phyloP scores from a whole-genome alignment of 2,329 filamentous ascomycete genomes.

The Monosporascus cannonballus region DNA sequence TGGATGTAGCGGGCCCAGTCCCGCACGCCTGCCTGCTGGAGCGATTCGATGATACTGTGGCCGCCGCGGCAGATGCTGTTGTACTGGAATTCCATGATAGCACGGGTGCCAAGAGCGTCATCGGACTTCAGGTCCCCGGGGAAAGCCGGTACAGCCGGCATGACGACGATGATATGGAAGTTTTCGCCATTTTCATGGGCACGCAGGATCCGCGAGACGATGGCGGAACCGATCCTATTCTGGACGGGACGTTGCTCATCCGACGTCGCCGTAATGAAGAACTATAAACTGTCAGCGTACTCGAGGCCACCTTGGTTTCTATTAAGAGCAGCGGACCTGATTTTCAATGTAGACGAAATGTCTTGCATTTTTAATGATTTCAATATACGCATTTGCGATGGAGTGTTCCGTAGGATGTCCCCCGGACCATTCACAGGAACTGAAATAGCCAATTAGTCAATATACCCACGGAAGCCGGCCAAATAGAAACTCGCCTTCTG shows the following conservation, averaged over 20 bases:
- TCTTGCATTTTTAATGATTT: constrained; percentile 60
- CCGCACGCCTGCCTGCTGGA: constrained; percentile 57
- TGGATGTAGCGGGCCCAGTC: constrained; percentile 68
- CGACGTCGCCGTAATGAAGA: constrained; percentile 79
- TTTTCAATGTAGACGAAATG: constrained; percentile 80
- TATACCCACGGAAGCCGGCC: neutral
- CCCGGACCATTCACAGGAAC: constrained; percentile 45
- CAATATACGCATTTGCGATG: constrained; percentile 78
- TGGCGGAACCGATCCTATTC: constrained; percentile 73
- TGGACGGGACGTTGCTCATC: constrained; percentile 64
- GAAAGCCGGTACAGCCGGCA: constrained; percentile 76
- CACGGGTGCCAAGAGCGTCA: constrained; percentile 67
- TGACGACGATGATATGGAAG: constrained; percentile 71
- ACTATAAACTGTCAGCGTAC: constrained; percentile 37
- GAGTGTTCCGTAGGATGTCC: constrained; percentile 60
- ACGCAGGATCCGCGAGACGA: constrained; percentile 70
- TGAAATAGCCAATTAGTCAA: constrained; percentile 16
- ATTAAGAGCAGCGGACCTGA: constrained; percentile 34
- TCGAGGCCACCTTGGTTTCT: neutral
- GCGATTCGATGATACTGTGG: constrained; percentile 68
- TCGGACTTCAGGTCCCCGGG: constrained; percentile 72
- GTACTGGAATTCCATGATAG: constrained; percentile 88
- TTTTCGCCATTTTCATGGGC: constrained; percentile 59
- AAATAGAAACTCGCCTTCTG: constrained; percentile 33
- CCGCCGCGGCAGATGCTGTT: constrained; percentile 71